Percentiles rank a stretch among this genome's conserved stretches.
These are phyloP conservation scores for Pezicula radicicola DNA, from an alignment of 2,329 filamentous ascomycete species.

Conservation along the genomic window DNA sequence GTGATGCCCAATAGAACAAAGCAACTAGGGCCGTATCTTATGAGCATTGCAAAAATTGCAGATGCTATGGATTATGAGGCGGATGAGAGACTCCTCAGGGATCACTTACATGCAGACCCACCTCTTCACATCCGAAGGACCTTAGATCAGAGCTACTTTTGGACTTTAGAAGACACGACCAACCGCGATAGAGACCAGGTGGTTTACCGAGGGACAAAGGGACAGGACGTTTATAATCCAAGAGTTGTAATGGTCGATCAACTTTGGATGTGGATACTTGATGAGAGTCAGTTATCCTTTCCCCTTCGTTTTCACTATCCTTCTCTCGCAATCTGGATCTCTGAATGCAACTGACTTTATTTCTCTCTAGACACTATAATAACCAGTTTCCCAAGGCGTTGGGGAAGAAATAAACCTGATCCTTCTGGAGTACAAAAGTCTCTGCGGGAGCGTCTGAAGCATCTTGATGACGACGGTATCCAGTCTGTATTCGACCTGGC, in stretches of 20 bases:
- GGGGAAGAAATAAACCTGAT: conserved; percentile 38
- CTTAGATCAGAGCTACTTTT: conserved; percentile 43
- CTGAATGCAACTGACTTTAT: not conserved
- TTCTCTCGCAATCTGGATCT: not conserved
- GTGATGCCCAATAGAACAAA: conserved; percentile 5
- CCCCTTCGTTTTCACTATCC: not conserved
- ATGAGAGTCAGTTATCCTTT: conserved; percentile 17
- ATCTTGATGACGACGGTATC: conserved; percentile 28
- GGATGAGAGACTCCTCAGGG: conserved; percentile 14
- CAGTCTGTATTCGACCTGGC: conserved; percentile 39
- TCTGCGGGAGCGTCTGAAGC: conserved; percentile 30
- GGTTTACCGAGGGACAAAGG: conserved; percentile 13
- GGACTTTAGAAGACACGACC: conserved; percentile 36
- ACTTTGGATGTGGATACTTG: conserved; percentile 41
- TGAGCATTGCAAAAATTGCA: conserved; percentile 7
- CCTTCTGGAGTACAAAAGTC: conserved; percentile 37
- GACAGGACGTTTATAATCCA: conserved; percentile 3
- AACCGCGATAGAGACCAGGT: conserved; percentile 31
- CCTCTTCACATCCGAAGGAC: conserved; percentile 42
- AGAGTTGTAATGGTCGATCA: conserved; percentile 40
- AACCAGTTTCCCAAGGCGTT: conserved; percentile 39
- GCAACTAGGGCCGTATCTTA: conserved; percentile 11
- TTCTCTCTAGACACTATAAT: conserved; percentile 30
- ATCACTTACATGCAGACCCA: conserved; percentile 12
- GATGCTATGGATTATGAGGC: conserved; percentile 14